phyloP scores from a whole-genome alignment of 192 early-diverging fungal species.

The Gryganskiella cystojenkinii region DNA sequence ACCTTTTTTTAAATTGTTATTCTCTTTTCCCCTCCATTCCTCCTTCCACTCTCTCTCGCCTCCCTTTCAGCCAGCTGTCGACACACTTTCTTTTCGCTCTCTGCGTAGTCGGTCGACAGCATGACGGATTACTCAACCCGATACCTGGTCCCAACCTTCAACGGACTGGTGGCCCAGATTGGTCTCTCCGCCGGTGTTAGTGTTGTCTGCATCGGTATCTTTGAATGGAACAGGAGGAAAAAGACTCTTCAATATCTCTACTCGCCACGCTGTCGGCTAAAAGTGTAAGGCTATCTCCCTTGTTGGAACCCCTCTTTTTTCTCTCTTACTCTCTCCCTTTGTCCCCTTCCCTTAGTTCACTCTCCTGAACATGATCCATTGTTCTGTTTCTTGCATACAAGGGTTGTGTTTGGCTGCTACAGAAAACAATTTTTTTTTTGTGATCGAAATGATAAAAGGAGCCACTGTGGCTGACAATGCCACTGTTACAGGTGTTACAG shows the following conservation, averaged over 20 bases:
- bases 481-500: too few relatives aligned
- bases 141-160: conserved; percentile 55
- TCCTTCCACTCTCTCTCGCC: not conserved
- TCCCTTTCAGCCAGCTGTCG: not conserved
- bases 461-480: too few relatives aligned
- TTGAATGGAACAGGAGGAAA: conserved; percentile 60
- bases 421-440: too few relatives aligned
- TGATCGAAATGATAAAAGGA: too few relatives aligned
- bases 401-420: too few relatives aligned
- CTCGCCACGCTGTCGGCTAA: conserved; percentile 55
- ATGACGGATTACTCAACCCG: conserved; percentile 34
- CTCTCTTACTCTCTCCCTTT: not conserved
- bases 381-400: too few relatives aligned
- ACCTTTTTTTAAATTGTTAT: not conserved
- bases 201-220: conserved; percentile 55
- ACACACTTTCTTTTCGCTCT: not conserved
- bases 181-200: conserved; percentile 61
- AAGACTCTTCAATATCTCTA: conserved; percentile 64
- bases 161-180: conserved; percentile 63
- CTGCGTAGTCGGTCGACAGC: not conserved
- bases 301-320: not conserved
- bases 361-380: too few relatives aligned
- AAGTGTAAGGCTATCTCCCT: conserved; percentile 41
- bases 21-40: not conserved
- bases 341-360: too few relatives aligned